Evolutionary conservation across 140 eudicot genomes (phyloP).

Genomic region (Anethum foeniculum): DNA sequence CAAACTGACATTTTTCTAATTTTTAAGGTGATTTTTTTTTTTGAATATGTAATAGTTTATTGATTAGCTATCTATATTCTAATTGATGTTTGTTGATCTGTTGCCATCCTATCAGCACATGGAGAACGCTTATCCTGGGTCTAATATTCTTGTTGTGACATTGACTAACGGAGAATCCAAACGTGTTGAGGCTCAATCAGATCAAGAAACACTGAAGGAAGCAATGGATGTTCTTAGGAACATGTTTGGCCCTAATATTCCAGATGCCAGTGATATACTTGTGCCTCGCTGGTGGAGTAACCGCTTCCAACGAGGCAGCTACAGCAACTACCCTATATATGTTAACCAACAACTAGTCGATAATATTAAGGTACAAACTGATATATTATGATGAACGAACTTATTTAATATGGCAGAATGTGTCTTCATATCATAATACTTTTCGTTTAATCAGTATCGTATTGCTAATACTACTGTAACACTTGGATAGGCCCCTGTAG

Average conservation of each 20-base stretch:
- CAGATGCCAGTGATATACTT: slow-evolving; percentile 62
- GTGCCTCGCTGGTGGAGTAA: slow-evolving; percentile 95
- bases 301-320: slow-evolving; percentile 84
- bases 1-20: background rate
- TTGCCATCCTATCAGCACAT: slow-evolving; percentile 52
- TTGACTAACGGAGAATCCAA: slow-evolving; percentile 86
- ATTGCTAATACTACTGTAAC: background rate
- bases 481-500: slow-evolving; percentile 65
- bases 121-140: slow-evolving; percentile 97
- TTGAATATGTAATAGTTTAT: background rate
- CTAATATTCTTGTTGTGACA: slow-evolving; percentile 82
- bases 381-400: background rate
- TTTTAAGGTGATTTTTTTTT: background rate
- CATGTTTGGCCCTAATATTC: slow-evolving; percentile 80
- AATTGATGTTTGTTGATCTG: slow-evolving; percentile 14
- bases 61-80: slow-evolving; percentile 3
- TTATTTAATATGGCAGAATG: background rate
- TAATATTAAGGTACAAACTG: slow-evolving; percentile 47
- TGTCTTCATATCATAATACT: background rate
- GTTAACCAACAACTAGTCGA: slow-evolving; percentile 41
- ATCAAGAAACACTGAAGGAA: slow-evolving; percentile 66
- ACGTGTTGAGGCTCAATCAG: slow-evolving; percentile 74
- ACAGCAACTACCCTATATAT: slow-evolving; percentile 73
- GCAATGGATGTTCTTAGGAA: slow-evolving; percentile 82
- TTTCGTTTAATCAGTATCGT: background rate